Conservation (phyloP, 495 filamentous ascomycete species). For the Annulohypoxylon bovei region DNA sequence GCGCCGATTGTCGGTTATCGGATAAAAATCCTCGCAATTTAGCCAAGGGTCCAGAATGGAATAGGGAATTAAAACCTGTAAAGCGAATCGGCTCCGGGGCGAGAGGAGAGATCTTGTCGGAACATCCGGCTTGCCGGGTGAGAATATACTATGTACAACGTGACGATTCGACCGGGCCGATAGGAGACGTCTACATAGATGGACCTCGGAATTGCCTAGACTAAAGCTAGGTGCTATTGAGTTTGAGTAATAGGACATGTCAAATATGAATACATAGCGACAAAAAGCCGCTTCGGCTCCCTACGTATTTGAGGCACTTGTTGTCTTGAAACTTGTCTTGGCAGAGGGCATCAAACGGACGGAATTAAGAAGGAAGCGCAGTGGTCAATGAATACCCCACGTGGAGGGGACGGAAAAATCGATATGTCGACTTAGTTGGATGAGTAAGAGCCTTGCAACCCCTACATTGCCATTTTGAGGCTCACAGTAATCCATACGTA, state of each 20-base stretch:
- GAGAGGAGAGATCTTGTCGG: not conserved
- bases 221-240: not conserved
- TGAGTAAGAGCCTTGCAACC: constrained; percentile 30
- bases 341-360: constrained; percentile 29
- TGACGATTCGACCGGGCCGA: constrained; percentile 1
- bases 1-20: constrained; percentile 17
- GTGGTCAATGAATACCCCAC: constrained; percentile 30
- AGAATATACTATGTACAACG: not conserved
- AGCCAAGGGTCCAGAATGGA: constrained; percentile 15
- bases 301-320: constrained; percentile 29
- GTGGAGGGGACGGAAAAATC: constrained; percentile 23
- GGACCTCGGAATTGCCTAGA: not conserved
- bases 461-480: constrained; percentile 1
- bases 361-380: not conserved
- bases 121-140: not conserved
- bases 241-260: not conserved
- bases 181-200: not conserved
- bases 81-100: not conserved
- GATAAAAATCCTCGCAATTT: not conserved
- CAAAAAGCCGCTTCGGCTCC: not conserved
- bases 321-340: constrained; percentile 30
- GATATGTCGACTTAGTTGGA: constrained; percentile 27
- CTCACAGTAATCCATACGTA: constrained; percentile 30
- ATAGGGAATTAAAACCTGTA: not conserved
- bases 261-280: not conserved